Evolutionary conservation across 2,329 filamentous ascomycete genomes (phyloP).

Genomic region (Rutstroemia sp.): DNA sequence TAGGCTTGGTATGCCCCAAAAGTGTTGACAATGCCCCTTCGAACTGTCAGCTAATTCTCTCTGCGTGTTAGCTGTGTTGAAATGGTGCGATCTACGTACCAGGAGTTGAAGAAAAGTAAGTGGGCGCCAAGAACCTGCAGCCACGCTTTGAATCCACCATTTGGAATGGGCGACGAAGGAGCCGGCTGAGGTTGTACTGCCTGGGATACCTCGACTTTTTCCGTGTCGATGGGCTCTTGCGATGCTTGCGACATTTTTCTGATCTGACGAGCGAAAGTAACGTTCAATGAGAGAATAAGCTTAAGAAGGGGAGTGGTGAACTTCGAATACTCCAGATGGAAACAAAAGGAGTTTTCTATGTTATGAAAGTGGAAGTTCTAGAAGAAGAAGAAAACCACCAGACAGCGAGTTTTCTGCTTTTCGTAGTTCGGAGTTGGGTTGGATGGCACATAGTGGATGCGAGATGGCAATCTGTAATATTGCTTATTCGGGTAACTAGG

Average conservation of each 20-base stretch:
- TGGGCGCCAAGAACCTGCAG: conserved; percentile 43
- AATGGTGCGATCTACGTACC: conserved; percentile 23
- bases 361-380: background rate
- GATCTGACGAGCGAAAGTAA: background rate
- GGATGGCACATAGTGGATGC: background rate
- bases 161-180: conserved; percentile 13
- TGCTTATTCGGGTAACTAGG: background rate
- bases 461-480: background rate
- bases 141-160: conserved; percentile 50
- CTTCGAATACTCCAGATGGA: background rate
- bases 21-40: conserved; percentile 34
- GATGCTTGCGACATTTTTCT: background rate
- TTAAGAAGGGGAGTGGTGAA: background rate
- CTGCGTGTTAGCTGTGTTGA: too few species aligned
- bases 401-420: background rate
- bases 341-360: background rate
- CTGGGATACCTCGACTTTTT: background rate
- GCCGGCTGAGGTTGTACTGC: background rate
- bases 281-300: background rate
- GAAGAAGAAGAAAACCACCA: background rate
- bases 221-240: background rate
- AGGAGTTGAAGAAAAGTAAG: conserved; percentile 48
- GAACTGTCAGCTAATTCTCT: too few species aligned
- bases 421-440: background rate
- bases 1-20: conserved; percentile 50